Percentiles rank a stretch among this genome's conserved stretches.
These are phyloP conservation scores for Ramalina intermedia DNA, from an alignment of 495 filamentous ascomycete species.

Conservation along the genomic window DNA sequence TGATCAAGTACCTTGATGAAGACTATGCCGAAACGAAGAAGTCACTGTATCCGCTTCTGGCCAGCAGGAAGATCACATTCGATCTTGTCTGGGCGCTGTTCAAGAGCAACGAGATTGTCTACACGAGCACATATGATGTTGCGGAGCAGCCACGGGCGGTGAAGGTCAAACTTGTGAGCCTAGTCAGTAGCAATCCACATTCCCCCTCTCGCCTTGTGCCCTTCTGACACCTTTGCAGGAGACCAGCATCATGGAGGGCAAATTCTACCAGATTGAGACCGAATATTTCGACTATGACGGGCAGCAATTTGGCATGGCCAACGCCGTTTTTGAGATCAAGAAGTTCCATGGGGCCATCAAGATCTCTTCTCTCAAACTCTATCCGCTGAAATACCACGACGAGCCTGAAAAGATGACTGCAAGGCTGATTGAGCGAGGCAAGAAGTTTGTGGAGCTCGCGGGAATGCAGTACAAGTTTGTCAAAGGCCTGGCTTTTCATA, in stretches of 20 bases:
- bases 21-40: slow-evolving; percentile 72
- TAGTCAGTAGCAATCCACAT: slow-evolving; percentile 8
- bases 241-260: slow-evolving; percentile 55
- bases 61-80: slow-evolving; percentile 77
- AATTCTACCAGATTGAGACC: slow-evolving; percentile 72
- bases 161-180: slow-evolving; percentile 70
- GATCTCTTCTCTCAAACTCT: slow-evolving; percentile 64
- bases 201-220: neutral
- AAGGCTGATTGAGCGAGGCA: slow-evolving; percentile 69
- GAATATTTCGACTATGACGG: slow-evolving; percentile 77
- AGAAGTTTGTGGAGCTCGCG: slow-evolving; percentile 63
- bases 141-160: slow-evolving; percentile 77
- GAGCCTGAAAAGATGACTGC: slow-evolving; percentile 49
- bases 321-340: slow-evolving; percentile 56
- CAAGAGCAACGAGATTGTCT: slow-evolving; percentile 79
- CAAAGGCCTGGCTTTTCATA: slow-evolving; percentile 67
- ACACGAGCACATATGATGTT: slow-evolving; percentile 65
- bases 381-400: slow-evolving; percentile 72
- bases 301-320: slow-evolving; percentile 56
- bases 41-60: slow-evolving; percentile 68
- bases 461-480: slow-evolving; percentile 81
- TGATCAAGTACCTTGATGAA: slow-evolving; percentile 67
- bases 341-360: slow-evolving; percentile 73
- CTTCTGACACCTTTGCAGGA: slow-evolving; percentile 25
- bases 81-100: slow-evolving; percentile 83